Percentiles rank a stretch among this genome's conserved stretches.
Evolutionary conservation across 352 stramenopile genomes (phyloP).

Genomic region (Lagenidium sp.): DNA sequence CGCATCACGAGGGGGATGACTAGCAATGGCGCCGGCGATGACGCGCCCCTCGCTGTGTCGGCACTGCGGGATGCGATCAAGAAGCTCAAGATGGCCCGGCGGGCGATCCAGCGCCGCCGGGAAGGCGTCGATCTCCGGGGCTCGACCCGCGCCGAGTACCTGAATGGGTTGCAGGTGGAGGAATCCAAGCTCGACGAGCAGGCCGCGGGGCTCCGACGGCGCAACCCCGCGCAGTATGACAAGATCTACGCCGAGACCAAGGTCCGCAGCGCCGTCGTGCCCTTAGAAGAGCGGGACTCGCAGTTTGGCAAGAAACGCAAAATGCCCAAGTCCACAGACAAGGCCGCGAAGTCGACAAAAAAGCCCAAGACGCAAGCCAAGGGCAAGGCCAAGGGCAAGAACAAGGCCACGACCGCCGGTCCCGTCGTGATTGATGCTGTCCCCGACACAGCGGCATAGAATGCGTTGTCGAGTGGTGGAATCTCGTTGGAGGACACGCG

Average conservation of each 20-base stretch:
- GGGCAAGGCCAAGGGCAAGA: too few relatives aligned
- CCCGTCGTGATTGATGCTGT: too few relatives aligned
- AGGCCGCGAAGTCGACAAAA: too few relatives aligned
- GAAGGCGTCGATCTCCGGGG: conserved; percentile 14
- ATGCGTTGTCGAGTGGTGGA: too few relatives aligned
- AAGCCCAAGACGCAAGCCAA: too few relatives aligned
- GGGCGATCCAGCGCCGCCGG: conserved; percentile 13
- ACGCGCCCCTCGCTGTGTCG: not conserved
- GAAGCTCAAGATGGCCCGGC: conserved; percentile 11
- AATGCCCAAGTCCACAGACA: too few relatives aligned
- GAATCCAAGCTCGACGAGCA: not conserved
- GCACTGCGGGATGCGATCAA: not conserved
- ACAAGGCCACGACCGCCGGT: too few relatives aligned
- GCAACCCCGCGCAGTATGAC: not conserved
- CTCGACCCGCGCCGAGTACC: conserved; percentile 19
- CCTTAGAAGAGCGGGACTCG: not conserved
- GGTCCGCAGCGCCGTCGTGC: not conserved
- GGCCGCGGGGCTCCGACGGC: not conserved
- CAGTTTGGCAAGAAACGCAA: not conserved
- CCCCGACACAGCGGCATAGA: too few relatives aligned
- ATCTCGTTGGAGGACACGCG: too few relatives aligned
- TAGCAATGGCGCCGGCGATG: not conserved
- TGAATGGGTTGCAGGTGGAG: conserved; percentile 12
- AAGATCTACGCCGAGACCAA: not conserved
- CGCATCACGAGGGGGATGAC: not conserved